These are phyloP conservation scores for Rhynchospora breviuscula DNA, from an alignment of 176 grass and related monocot species.

Conservation along the genomic window DNA sequence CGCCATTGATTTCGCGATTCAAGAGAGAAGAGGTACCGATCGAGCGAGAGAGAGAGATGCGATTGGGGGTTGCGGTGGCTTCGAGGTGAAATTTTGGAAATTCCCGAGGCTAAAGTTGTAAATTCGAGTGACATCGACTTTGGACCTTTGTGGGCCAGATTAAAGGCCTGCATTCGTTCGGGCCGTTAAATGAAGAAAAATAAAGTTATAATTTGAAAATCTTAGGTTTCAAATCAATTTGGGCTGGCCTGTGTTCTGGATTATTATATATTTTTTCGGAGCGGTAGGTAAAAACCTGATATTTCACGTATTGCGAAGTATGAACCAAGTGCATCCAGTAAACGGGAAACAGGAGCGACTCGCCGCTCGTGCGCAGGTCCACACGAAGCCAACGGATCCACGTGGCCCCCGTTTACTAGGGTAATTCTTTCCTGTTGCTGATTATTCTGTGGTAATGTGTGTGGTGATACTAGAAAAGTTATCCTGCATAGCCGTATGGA, in stretches of 20 bases:
- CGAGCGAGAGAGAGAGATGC: background rate
- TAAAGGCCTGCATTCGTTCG: background rate
- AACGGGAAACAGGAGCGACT: background rate
- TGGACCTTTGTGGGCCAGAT: background rate
- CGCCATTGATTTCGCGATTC: constrained; percentile 39
- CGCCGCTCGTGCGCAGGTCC: constrained; percentile 10
- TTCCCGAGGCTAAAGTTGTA: background rate
- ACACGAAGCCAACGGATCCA: background rate
- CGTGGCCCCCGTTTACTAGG: background rate
- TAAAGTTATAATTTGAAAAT: background rate
- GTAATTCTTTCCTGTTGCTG: background rate
- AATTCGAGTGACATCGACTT: background rate
- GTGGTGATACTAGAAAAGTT: background rate
- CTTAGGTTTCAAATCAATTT: background rate
- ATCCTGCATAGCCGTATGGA: background rate
- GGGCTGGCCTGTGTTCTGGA: background rate
- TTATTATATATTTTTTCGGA: background rate
- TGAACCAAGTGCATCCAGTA: background rate
- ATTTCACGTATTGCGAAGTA: background rate
- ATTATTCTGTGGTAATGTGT: background rate
- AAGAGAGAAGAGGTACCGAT: background rate
- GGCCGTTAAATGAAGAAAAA: background rate
- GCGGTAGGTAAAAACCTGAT: background rate
- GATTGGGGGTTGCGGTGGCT: background rate
- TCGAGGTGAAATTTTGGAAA: background rate